Base-by-base conservation (phyloP, 371 early-diverging fungal genomes). In the Choanephora cucurbitarum region DNA sequence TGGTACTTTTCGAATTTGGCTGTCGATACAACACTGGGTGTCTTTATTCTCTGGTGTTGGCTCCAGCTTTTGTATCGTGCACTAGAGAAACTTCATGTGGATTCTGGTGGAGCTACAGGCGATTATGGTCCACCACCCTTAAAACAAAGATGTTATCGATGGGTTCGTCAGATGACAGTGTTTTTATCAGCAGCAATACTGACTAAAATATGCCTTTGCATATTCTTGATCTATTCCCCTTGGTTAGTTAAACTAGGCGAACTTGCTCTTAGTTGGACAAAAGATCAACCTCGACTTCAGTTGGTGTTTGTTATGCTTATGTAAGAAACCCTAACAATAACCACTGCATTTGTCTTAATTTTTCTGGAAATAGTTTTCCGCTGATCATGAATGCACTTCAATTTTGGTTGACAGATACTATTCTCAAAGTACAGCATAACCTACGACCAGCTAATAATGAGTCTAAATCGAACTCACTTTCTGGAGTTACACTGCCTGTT, bases 351-450 rank as follows among this genome's bases (percentile, higher is more conserved):
- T 50, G 17, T 32, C 14, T 24, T 43, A 43, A n/a, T n/a, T n/a
- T 44, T 19, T 33, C 44, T 42, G 34, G 13, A 14, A 5, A 17
- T 56, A 75, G 77, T 28, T 70, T 85, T 45, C 87, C 87, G 1
- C 54, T 83, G 19, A 64, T 80, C 49, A 81, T 87, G 84, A 87
- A 87, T 44, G 81, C 82, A 32, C 57, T 81, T 21, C 87, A 87
- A 55, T 85, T 84, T 61, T 87, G 87, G 84, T 66, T 85, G 39
- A 79, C 82, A 19, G 87, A 87, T 62, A 79, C 80, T 19, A 77
- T 86, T 53, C 70, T 86, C 21, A 81, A 84, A 62, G 63, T 66
- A 40, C 47, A 55, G 13, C 39, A 50, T 23, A 43, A 42, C 10
- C 18, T 28, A 17, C 3, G 14, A 21, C 24, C 45, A 8, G 8